Conservation (phyloP, 179 eudicot genomes). For the Carnegiea gigantea region DNA sequence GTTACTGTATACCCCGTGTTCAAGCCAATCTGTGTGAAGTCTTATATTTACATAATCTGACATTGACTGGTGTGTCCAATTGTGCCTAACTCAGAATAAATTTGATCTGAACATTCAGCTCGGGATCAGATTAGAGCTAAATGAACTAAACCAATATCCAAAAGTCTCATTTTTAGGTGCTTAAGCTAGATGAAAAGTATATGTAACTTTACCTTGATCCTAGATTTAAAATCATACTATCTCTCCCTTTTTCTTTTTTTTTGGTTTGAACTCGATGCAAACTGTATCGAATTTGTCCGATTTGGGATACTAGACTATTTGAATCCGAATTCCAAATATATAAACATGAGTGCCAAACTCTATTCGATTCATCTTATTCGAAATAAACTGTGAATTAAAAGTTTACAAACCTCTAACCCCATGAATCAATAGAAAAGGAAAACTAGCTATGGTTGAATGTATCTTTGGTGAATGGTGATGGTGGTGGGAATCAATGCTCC, state of each 20-base stretch:
- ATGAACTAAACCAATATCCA: background rate
- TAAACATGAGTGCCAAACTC: background rate
- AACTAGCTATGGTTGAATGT: background rate
- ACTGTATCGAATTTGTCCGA: too few species aligned
- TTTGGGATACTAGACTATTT: too few species aligned
- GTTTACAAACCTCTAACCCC: too few species aligned
- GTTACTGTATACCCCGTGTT: background rate
- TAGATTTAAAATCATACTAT: too few species aligned
- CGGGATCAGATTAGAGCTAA: background rate
- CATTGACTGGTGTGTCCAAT: background rate
- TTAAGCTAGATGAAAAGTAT: background rate
- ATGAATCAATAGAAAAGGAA: background rate
- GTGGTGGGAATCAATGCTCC: conserved; percentile 8
- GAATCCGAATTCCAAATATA: too few species aligned
- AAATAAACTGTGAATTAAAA: background rate
- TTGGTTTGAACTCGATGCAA: too few species aligned
- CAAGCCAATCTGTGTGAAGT: background rate
- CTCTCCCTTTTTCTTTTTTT: too few species aligned
- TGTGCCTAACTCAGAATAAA: background rate
- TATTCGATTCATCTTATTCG: background rate
- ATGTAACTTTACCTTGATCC: background rate
- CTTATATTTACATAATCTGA: background rate
- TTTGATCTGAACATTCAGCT: background rate
- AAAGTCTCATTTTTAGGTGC: background rate
- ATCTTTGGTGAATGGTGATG: background rate